Evolutionary conservation across 2,329 filamentous ascomycete species (phyloP).

Genomic region (Lecanicillium sp.): DNA sequence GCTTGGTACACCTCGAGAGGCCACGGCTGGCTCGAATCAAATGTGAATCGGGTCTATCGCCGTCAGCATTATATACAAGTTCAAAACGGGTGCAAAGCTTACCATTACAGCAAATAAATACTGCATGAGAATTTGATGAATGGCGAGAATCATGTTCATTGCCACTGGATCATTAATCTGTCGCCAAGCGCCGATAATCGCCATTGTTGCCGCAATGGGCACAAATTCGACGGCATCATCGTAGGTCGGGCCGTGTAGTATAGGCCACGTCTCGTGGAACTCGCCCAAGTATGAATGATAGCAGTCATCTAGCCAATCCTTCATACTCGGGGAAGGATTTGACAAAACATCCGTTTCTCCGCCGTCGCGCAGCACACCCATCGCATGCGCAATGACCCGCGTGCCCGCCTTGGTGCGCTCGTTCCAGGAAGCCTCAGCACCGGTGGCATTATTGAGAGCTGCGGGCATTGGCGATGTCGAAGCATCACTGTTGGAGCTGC

Average conservation of each 20-base stretch:
- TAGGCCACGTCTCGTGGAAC: constrained; percentile 37
- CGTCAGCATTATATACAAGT: background rate
- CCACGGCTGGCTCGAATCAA: constrained; percentile 10
- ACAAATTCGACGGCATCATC: constrained; percentile 23
- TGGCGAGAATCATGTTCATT: constrained; percentile 7
- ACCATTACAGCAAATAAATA: constrained; percentile 11
- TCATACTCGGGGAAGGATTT: constrained; percentile 13
- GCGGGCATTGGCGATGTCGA: background rate
- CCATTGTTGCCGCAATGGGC: constrained; percentile 25
- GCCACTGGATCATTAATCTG: constrained; percentile 19
- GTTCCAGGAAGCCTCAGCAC: constrained; percentile 1
- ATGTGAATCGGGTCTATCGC: constrained; percentile 8
- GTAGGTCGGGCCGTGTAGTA: constrained; percentile 33
- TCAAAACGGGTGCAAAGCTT: background rate
- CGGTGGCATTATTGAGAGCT: background rate
- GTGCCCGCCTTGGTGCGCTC: constrained; percentile 7
- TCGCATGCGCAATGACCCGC: constrained; percentile 8
- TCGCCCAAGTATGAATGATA: constrained; percentile 31
- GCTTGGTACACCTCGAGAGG: constrained; percentile 7
- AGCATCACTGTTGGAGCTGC: background rate
- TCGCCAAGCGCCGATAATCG: constrained; percentile 36
- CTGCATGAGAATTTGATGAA: constrained; percentile 11
- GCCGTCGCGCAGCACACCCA: constrained; percentile 4
- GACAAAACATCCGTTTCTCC: constrained; percentile 10
- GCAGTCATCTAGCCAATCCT: constrained; percentile 19